These are phyloP conservation scores for Plasmopara muralis DNA, from an alignment of 352 stramenopile species.

Conservation along the genomic window DNA sequence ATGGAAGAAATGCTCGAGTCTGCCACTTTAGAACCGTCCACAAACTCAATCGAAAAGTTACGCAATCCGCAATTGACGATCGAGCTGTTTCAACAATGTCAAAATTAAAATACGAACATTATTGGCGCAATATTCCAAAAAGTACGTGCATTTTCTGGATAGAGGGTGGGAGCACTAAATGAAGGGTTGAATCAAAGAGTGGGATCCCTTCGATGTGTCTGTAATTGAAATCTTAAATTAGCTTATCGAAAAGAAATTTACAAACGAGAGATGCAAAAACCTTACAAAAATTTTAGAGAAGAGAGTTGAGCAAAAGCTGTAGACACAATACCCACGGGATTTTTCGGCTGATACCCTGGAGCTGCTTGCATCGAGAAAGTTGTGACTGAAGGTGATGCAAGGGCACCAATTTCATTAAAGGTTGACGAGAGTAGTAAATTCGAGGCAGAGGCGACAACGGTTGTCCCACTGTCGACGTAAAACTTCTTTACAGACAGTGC, in stretches of 20 bases:
- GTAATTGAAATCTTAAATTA: slow-evolving; percentile 5
- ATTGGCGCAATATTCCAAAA: background rate
- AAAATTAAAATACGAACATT: too few relatives aligned
- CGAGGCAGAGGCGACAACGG: slow-evolving; percentile 13
- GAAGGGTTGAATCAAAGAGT: slow-evolving; percentile 23
- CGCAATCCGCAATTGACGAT: slow-evolving; percentile 37
- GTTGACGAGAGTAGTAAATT: slow-evolving; percentile 32
- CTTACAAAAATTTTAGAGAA: slow-evolving; percentile 39
- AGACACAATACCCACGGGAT: slow-evolving; percentile 28
- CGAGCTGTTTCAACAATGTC: slow-evolving; percentile 10
- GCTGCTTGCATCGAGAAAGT: slow-evolving; percentile 36
- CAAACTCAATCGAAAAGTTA: slow-evolving; percentile 37
- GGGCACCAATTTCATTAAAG: slow-evolving; percentile 28
- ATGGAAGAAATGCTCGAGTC: slow-evolving; percentile 21
- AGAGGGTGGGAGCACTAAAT: slow-evolving; percentile 37
- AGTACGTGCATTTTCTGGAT: slow-evolving; percentile 38
- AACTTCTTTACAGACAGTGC: slow-evolving; percentile 26
- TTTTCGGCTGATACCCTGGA: slow-evolving; percentile 25
- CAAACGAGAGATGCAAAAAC: slow-evolving; percentile 1
- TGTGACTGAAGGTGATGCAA: slow-evolving; percentile 33
- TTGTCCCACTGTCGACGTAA: slow-evolving; percentile 19
- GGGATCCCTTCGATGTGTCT: slow-evolving; percentile 43
- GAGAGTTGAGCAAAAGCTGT: slow-evolving; percentile 38
- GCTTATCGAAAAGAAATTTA: background rate
- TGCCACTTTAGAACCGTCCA: slow-evolving; percentile 18